Evolutionary conservation across 2,329 filamentous ascomycete genomes (phyloP).

Genomic region (Verticillium isaacii): DNA sequence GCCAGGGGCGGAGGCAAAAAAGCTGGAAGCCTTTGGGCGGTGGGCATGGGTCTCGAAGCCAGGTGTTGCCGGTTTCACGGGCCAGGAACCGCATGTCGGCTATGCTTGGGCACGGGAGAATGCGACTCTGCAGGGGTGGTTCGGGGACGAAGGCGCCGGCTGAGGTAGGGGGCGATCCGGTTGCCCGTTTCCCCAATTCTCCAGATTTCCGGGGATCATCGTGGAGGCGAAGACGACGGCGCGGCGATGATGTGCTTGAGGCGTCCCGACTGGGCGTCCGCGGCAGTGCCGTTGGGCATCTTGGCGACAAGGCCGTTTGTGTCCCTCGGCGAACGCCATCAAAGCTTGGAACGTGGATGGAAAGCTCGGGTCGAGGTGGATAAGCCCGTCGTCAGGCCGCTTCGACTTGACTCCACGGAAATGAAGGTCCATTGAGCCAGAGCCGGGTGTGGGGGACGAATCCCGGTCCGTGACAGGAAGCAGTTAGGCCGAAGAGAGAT

Average conservation of each 20-base stretch:
- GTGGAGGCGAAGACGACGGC: background rate
- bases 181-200: background rate
- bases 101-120: conserved; percentile 1
- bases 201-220: background rate
- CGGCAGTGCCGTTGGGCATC: background rate
- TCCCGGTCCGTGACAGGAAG: background rate
- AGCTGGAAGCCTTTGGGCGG: background rate
- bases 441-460: background rate
- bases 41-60: background rate
- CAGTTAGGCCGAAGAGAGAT: background rate
- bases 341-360: background rate
- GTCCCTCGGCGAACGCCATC: background rate
- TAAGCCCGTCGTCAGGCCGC: background rate
- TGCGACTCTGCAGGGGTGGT: background rate
- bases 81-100: conserved; percentile 3
- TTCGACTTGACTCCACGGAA: background rate
- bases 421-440: background rate
- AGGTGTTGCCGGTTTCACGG: conserved; percentile 1
- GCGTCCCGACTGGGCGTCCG: background rate
- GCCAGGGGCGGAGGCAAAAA: background rate
- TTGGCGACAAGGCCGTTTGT: background rate
- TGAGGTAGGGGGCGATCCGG: background rate
- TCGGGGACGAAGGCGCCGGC: background rate
- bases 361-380: background rate
- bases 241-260: background rate